Percentiles rank a stretch among this genome's conserved stretches.
These are phyloP conservation scores for Carallia brachiata DNA, from an alignment of 345 rosid genomes.

Conservation along the genomic window DNA sequence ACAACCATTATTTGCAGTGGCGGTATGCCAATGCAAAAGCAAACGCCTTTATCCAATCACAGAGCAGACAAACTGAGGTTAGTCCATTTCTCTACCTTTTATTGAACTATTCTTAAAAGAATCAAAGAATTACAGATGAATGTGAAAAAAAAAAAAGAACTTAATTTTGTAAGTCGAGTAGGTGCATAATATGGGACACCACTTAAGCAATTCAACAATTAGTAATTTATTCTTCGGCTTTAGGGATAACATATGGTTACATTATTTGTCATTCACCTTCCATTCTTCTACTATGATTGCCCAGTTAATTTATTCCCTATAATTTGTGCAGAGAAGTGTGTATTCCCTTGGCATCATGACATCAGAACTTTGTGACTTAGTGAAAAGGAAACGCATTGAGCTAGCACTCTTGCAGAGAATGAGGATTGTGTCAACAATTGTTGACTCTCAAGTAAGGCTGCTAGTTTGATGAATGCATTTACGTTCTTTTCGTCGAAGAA, in stretches of 20 bases:
- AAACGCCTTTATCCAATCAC: conserved; percentile 45
- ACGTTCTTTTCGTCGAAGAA: no score
- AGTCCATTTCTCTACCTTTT: conserved; percentile 2
- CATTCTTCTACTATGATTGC: neutral
- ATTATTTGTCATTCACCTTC: no score
- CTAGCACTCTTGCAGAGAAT: conserved; percentile 41
- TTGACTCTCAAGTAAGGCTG: conserved; percentile 68
- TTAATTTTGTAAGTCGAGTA: no score
- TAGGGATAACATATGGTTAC: no score
- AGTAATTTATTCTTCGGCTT: no score
- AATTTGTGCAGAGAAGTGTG: conserved; percentile 50
- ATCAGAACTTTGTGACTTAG: conserved; percentile 54
- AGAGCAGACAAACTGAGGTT: conserved; percentile 73
- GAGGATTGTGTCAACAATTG: conserved; percentile 46
- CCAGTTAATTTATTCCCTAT: no score
- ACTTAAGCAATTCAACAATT: no score
- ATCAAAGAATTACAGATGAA: no score
- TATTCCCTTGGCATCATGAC: conserved; percentile 58
- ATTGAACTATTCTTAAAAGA: no score
- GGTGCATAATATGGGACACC: no score
- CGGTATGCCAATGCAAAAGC: conserved; percentile 79
- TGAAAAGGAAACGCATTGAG: conserved; percentile 57
- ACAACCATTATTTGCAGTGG: conserved; percentile 80
- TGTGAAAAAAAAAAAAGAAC: no score
- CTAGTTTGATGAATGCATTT: neutral